Conservation (phyloP, 2,329 filamentous ascomycete genomes). For the Colletotrichum sublineola region DNA sequence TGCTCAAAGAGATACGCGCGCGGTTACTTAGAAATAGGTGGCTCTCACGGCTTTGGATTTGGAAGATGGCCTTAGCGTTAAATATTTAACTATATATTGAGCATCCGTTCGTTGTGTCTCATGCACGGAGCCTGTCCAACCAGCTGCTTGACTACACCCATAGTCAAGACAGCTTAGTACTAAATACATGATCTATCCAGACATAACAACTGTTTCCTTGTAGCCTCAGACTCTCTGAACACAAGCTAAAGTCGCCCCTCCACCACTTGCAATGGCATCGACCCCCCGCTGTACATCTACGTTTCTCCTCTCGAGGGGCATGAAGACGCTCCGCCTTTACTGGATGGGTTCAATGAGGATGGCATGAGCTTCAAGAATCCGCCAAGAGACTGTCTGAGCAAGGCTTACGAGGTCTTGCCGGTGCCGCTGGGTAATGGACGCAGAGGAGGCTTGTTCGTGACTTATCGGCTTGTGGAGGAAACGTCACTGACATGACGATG, state of each 20-base stretch:
- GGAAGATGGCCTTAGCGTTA: neutral
- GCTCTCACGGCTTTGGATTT: neutral
- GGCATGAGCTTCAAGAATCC: slow-evolving; percentile 84
- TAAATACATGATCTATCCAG: neutral
- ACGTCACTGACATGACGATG: neutral
- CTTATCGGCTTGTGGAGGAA: neutral
- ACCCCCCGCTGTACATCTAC: slow-evolving; percentile 60
- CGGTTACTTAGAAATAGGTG: slow-evolving; percentile 37
- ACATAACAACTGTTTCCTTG: neutral
- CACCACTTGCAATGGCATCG: slow-evolving; percentile 40
- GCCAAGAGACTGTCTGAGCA: slow-evolving; percentile 69
- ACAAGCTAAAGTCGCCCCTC: too few relatives aligned
- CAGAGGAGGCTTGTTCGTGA: slow-evolving; percentile 79
- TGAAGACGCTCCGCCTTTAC: slow-evolving; percentile 66
- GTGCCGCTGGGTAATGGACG: slow-evolving; percentile 75
- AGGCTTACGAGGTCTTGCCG: slow-evolving; percentile 78
- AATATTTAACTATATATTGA: neutral
- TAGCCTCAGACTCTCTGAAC: too few relatives aligned
- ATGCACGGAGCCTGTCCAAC: neutral
- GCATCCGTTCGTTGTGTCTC: too few relatives aligned
- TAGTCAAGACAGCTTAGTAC: neutral
- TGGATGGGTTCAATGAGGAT: slow-evolving; percentile 73
- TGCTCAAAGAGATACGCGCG: slow-evolving; percentile 16
- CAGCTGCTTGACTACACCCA: neutral
- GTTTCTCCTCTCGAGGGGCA: slow-evolving; percentile 71